A percentile compares a stretch with the other conserved stretches of the same genome.
phyloP scores from a whole-genome alignment of 768 basidiomycete species.

The Hygrophoropsis aurantiaca region DNA sequence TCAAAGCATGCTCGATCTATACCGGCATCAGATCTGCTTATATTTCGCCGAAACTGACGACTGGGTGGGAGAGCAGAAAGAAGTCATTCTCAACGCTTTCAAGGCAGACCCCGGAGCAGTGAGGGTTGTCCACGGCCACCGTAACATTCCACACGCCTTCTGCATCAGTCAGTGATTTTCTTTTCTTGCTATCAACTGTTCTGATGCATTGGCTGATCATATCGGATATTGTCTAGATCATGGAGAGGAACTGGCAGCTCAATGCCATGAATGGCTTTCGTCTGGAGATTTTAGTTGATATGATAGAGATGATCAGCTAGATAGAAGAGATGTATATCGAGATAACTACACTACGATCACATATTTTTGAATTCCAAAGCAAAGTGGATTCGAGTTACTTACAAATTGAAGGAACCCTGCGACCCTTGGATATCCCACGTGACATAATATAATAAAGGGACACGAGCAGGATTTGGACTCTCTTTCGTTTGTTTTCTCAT shows the following conservation, averaged over 20 bases:
- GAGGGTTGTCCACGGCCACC: conserved; percentile 43
- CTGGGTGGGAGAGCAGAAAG: conserved; percentile 66
- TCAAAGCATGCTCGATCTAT: conserved; percentile 36
- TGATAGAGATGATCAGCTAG: too few relatives aligned
- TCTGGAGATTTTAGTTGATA: background rate
- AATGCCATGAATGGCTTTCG: conserved; percentile 47
- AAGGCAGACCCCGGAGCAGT: conserved; percentile 29
- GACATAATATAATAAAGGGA: too few relatives aligned
- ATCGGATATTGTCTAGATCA: conserved; percentile 41
- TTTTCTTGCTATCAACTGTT: background rate
- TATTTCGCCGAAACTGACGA: conserved; percentile 65
- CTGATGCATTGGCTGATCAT: background rate
- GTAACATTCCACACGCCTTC: conserved; percentile 67
- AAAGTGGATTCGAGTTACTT: too few relatives aligned
- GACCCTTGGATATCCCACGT: too few relatives aligned
- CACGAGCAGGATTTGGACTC: too few relatives aligned
- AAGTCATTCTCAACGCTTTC: conserved; percentile 41
- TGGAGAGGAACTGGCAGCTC: conserved; percentile 45
- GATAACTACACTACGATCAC: too few relatives aligned
- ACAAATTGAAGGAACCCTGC: too few relatives aligned
- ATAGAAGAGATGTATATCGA: too few relatives aligned
- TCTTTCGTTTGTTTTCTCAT: background rate
- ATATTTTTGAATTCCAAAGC: too few relatives aligned
- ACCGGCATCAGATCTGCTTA: conserved; percentile 42
- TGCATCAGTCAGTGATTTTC: conserved; percentile 62